A percentile compares a stretch with the other conserved stretches of the same genome.
Evolutionary conservation across 495 filamentous ascomycete genomes (phyloP).

Genomic region (Xylaria bambusicola): DNA sequence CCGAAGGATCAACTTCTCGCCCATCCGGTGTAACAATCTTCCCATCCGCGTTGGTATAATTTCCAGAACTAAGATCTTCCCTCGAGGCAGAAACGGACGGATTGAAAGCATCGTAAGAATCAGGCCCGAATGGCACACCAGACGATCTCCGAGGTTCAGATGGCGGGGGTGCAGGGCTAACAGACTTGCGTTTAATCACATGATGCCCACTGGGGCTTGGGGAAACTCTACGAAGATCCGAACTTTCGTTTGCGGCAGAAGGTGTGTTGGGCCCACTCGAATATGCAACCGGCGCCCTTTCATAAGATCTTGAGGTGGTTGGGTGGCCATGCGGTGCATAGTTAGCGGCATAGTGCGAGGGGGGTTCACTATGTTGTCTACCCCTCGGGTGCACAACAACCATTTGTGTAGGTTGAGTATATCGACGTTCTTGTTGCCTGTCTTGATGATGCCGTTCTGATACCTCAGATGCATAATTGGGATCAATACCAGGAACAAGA

Average conservation of each 20-base stretch:
- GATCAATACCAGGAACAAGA: slow-evolving; percentile 70
- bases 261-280: slow-evolving; percentile 41
- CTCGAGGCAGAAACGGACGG: slow-evolving; percentile 46
- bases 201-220: slow-evolving; percentile 55
- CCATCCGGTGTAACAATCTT: slow-evolving; percentile 84
- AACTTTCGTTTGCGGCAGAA: slow-evolving; percentile 33
- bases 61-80: slow-evolving; percentile 26
- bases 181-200: slow-evolving; percentile 69
- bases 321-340: slow-evolving; percentile 40
- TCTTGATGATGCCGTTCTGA: slow-evolving; percentile 54
- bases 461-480: slow-evolving; percentile 57
- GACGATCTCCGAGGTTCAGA: slow-evolving; percentile 56
- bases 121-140: slow-evolving; percentile 81
- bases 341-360: slow-evolving; percentile 36
- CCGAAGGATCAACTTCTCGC: slow-evolving; percentile 85
- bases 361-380: slow-evolving; percentile 43
- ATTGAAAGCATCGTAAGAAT: slow-evolving; percentile 80
- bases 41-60: slow-evolving; percentile 49
- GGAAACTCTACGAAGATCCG: slow-evolving; percentile 55
- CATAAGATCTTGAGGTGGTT: slow-evolving; percentile 37
- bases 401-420: slow-evolving; percentile 40
- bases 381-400: slow-evolving; percentile 40
- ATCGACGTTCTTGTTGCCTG: slow-evolving; percentile 42
- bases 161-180: slow-evolving; percentile 70
- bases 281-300: slow-evolving; percentile 40